These are phyloP conservation scores for Chlamydomonas asymmetrica DNA, from an alignment of 139 green algal genomes.

Conservation along the genomic window DNA sequence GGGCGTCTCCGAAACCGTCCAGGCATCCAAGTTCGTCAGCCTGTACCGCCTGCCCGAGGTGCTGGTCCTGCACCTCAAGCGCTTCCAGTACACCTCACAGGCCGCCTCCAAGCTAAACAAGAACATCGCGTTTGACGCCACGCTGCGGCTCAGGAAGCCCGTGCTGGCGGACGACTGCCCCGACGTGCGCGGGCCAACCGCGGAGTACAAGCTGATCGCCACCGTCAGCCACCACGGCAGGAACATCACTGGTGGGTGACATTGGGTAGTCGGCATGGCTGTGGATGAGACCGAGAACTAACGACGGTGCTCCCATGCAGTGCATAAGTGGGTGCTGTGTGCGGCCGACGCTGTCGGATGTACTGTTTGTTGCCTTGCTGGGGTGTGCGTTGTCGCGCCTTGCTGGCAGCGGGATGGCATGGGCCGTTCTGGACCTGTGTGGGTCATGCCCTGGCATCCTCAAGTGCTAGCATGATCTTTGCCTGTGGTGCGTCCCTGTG, in stretches of 20 bases:
- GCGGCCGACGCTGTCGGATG: no score
- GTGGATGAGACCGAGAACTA: not conserved
- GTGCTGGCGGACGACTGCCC: constrained; percentile 58
- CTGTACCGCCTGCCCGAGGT: constrained; percentile 61
- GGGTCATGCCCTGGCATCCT: no score
- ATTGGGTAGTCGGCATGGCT: not conserved
- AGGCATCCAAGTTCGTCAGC: constrained; percentile 37
- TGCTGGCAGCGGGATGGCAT: no score
- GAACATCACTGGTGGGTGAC: constrained; percentile 36
- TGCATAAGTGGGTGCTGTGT: no score
- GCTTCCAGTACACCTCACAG: constrained; percentile 57
- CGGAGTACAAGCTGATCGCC: constrained; percentile 67
- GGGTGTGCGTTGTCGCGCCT: no score
- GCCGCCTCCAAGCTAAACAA: constrained; percentile 58
- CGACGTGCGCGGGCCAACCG: constrained; percentile 30
- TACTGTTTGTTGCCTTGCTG: no score
- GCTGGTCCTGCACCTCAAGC: constrained; percentile 77
- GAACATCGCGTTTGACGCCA: constrained; percentile 51
- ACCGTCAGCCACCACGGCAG: constrained; percentile 76
- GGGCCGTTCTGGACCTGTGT: no score
- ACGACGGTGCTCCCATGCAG: no score
- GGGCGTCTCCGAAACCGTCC: constrained; percentile 15
- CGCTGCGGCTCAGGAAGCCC: constrained; percentile 51
- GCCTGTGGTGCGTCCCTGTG: no score
- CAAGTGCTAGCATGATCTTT: no score